Evolutionary conservation across 768 basidiomycete genomes (phyloP).

Genomic region (Steccherinum ochraceum): DNA sequence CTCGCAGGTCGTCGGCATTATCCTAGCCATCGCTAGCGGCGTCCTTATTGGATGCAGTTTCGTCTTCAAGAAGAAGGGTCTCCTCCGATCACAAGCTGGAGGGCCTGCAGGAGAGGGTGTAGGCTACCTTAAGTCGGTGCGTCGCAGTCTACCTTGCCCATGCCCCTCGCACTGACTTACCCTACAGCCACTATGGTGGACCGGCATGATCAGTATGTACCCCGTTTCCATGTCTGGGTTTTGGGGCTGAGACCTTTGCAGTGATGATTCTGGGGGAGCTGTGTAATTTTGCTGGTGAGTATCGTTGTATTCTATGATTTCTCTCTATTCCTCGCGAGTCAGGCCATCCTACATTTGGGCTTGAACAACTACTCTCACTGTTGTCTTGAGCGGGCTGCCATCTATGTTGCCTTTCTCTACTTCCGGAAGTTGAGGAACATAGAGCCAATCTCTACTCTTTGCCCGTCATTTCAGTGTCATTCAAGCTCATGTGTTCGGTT

Average conservation of each 20-base stretch:
- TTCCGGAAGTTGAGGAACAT: no score
- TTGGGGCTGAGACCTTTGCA: conserved; percentile 16
- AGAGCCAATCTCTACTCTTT: no score
- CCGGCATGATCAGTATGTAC: conserved; percentile 77
- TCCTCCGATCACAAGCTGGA: conserved; percentile 76
- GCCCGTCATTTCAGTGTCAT: neutral
- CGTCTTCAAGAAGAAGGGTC: conserved; percentile 97
- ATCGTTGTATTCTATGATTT: conserved; percentile 21
- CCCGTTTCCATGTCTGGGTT: neutral
- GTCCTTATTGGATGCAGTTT: conserved; percentile 88
- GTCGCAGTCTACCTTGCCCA: conserved; percentile 24
- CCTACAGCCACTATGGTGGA: conserved; percentile 84
- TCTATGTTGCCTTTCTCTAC: no score
- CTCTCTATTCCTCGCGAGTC: conserved; percentile 5
- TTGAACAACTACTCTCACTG: no score
- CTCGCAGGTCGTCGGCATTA: conserved; percentile 62
- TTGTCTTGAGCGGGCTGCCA: no score
- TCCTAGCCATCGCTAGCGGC: conserved; percentile 74
- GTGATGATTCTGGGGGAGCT: conserved; percentile 92
- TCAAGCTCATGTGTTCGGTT: neutral
- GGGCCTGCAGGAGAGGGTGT: conserved; percentile 80
- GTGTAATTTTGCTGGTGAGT: conserved; percentile 79
- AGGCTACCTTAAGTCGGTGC: conserved; percentile 89
- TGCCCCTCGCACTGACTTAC: no score
- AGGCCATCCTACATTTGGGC: neutral